Evolutionary conservation across 257 asterid genomes (phyloP), one percentile per base, ranked within the genome.

Genomic region (Thymus quinquecostatus): DNA sequence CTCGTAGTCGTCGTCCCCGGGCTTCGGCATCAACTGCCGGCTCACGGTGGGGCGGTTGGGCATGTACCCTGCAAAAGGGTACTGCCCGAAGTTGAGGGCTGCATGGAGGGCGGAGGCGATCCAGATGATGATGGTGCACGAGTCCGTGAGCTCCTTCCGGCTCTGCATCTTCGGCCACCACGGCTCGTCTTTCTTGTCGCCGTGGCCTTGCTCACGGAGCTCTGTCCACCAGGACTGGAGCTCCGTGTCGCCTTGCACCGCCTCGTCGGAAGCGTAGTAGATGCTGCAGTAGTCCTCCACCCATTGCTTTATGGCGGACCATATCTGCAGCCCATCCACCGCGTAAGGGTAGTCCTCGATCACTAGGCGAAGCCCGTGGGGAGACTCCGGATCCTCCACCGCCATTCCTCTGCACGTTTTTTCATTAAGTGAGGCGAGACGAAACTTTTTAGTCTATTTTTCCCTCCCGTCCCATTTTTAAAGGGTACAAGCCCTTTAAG

Each of bases 121-220:
- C 86, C 86, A 84, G 30, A 82, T 84, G 64, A 75, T 79, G 77
- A 49, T 84, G 13, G 86, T 75, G 80, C 83, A 72, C 0, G 85
- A 33, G 32, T 77, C 76, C 5, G 75, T 43, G 0, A 84, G 78
- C 54, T 77, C 86, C 28, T 77, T 71, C 14, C 76, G 71, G 2
- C 77, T 79, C 38, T 72, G 67, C 85, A 84, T 82, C 72, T 82
- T 70, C 2, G 83, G 83, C 89, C 89, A 84, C 86, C 89, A 84
- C 1, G 77, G 60, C 78, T 80, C 79, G 60, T 82, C 59, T 54
- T 61, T 82, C 76, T 77, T 74, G 82, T 84, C 89, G 1, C 79
- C 86, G 13, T 82, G 86, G 3, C 85, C 89, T 56, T 77, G 54
- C 66, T 84, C 85, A 1, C 85, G 74, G 5, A 84, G 58, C 70